phyloP scores from a whole-genome alignment of 2,329 filamentous ascomycete genomes.

The Aspergillus fructus region DNA sequence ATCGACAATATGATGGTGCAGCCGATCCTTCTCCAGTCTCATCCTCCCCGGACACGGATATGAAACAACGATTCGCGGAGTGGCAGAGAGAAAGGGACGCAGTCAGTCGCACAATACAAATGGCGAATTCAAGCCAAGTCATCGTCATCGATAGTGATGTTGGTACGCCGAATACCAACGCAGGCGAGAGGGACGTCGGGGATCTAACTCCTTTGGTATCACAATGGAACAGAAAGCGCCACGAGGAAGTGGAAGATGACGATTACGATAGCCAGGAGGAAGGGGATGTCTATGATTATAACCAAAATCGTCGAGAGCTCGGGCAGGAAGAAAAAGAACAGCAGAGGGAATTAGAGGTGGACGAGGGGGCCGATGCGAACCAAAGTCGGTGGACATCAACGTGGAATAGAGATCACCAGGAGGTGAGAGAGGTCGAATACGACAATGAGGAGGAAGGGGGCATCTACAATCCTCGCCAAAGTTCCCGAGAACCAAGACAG shows the following conservation, averaged over 20 bases:
- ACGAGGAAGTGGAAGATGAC: neutral
- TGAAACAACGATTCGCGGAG: slow-evolving; percentile 36
- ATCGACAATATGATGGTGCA: slow-evolving; percentile 1
- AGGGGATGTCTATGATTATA: neutral
- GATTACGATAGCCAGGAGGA: neutral
- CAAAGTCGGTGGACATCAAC: neutral
- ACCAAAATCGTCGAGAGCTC: neutral
- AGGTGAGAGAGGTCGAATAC: neutral
- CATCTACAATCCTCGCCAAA: too few species aligned
- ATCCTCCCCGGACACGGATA: slow-evolving; percentile 21
- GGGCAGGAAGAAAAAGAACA: neutral
- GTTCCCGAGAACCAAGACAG: too few species aligned
- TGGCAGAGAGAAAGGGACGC: slow-evolving; percentile 48
- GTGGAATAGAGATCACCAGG: neutral
- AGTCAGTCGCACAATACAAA: slow-evolving; percentile 44
- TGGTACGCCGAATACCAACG: slow-evolving; percentile 11
- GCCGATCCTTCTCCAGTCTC: neutral
- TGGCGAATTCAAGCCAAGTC: slow-evolving; percentile 43
- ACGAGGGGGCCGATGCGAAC: neutral
- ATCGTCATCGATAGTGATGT: slow-evolving; percentile 47
- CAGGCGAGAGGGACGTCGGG: neutral
- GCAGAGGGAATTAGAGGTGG: neutral
- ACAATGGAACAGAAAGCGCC: neutral
- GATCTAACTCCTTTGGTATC: neutral
- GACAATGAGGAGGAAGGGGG: neutral